Evolutionary conservation across 78 protist genomes (phyloP).

Genomic region (Bodo saltans): DNA sequence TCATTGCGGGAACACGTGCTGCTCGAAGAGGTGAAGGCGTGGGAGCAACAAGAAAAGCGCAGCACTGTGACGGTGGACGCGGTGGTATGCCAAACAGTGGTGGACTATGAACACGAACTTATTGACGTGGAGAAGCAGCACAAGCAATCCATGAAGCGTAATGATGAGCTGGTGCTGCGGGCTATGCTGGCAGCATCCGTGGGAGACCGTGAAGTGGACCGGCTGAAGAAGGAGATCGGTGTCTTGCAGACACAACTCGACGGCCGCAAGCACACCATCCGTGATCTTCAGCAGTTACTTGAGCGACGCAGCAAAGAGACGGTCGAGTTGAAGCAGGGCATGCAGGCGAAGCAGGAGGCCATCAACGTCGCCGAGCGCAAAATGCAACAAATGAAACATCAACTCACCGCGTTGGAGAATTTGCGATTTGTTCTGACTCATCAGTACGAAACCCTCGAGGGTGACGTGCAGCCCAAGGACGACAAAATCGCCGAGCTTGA

Average conservation of each 20-base stretch:
- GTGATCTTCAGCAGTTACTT: background rate
- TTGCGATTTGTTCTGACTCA: background rate
- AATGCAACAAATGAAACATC: background rate
- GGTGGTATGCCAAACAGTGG: background rate
- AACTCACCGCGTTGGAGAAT: background rate
- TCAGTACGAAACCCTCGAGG: background rate
- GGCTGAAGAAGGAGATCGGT: background rate
- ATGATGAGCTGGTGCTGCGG: background rate
- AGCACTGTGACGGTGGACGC: background rate
- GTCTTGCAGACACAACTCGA: background rate
- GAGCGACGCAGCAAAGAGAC: background rate
- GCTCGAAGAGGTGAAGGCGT: background rate
- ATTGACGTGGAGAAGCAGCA: background rate
- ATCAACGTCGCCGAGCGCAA: background rate
- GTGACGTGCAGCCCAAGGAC: no score
- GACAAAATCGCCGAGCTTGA: no score
- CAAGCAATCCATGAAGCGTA: background rate
- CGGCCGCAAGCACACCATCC: background rate
- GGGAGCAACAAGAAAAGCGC: background rate
- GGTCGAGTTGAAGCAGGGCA: background rate
- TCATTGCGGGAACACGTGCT: background rate
- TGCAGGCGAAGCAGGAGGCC: background rate
- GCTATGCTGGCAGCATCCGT: background rate
- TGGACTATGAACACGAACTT: background rate
- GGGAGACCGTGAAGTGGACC: background rate